phyloP scores from a whole-genome alignment of 306 rosid species.

The Lathyrus aphaca region DNA sequence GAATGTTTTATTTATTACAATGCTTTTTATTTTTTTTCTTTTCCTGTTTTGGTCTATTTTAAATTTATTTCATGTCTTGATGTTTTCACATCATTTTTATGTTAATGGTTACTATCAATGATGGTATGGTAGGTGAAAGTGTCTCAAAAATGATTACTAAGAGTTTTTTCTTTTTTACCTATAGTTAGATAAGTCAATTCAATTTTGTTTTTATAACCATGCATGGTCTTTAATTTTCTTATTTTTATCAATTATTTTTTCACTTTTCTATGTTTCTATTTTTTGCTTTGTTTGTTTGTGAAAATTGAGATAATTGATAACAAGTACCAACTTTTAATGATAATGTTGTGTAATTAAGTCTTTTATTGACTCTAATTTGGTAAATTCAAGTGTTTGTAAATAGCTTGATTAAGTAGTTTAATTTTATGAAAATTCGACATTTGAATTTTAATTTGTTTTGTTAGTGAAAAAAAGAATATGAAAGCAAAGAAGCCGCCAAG shows the following conservation, averaged over 20 bases:
- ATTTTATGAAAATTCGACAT: no score
- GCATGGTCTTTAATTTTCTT: conserved; percentile 16
- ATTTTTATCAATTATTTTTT: conserved; percentile 27
- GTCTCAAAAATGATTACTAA: conserved; percentile 26
- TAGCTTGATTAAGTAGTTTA: no score
- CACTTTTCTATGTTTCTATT: no score
- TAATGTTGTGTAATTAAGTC: no score
- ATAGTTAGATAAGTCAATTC: conserved; percentile 8
- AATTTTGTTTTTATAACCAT: conserved; percentile 33
- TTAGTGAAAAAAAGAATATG: no score
- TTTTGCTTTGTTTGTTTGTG: conserved; percentile 9
- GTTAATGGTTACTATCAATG: conserved; percentile 39
- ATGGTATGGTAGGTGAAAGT: conserved; percentile 43
- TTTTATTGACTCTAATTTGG: no score
- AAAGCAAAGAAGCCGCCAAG: no score
- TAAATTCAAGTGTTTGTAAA: no score
- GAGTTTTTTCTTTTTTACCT: not conserved
- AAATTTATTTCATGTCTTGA: conserved; percentile 12
- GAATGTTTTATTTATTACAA: conserved; percentile 44
- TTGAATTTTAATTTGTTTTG: no score
- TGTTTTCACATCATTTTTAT: conserved; percentile 34
- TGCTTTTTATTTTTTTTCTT: conserved; percentile 27
- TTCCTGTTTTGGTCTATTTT: conserved; percentile 40
- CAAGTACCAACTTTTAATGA: no score
- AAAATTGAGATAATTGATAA: not conserved